Conservation (phyloP, 805 yeast genomes). For the Pichia pseudocactophila region DNA sequence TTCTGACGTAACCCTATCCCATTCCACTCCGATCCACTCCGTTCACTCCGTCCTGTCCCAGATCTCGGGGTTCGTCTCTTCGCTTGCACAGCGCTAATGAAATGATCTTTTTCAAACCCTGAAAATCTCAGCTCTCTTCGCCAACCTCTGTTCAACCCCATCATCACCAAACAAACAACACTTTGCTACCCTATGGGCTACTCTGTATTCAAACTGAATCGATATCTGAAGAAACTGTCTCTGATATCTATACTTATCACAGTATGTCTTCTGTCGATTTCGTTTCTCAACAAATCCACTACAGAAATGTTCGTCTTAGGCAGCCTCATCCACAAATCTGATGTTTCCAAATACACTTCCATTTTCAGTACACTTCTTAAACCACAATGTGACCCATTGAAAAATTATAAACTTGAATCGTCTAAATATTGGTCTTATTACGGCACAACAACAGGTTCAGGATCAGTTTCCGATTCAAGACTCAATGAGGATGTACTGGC, state of each 20-base stretch:
- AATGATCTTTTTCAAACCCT: too few relatives aligned
- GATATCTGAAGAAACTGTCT: not conserved
- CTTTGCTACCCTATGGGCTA: not conserved
- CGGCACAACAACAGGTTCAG: conserved; percentile 15
- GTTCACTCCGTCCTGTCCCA: too few relatives aligned
- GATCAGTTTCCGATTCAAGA: conserved; percentile 9
- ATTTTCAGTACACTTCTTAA: conserved; percentile 5
- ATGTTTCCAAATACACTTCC: conserved; percentile 5
- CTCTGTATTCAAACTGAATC: not conserved
- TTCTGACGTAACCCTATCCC: too few relatives aligned
- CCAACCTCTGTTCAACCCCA: too few relatives aligned
- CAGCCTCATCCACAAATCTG: conserved; percentile 2
- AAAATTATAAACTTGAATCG: conserved; percentile 17
- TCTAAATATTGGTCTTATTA: conserved; percentile 25
- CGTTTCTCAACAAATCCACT: not conserved
- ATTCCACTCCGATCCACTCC: too few relatives aligned
- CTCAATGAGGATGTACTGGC: conserved; percentile 16
- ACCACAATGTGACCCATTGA: conserved; percentile 22
- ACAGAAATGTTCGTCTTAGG: not conserved
- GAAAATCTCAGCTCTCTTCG: too few relatives aligned
- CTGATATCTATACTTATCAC: not conserved
- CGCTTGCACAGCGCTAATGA: too few relatives aligned
- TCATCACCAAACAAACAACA: too few relatives aligned
- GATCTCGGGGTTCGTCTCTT: too few relatives aligned
- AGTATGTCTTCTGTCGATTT: conserved; percentile 1